phyloP scores from a whole-genome alignment of 176 grass and related monocot genomes.

The Stipa capillata region DNA sequence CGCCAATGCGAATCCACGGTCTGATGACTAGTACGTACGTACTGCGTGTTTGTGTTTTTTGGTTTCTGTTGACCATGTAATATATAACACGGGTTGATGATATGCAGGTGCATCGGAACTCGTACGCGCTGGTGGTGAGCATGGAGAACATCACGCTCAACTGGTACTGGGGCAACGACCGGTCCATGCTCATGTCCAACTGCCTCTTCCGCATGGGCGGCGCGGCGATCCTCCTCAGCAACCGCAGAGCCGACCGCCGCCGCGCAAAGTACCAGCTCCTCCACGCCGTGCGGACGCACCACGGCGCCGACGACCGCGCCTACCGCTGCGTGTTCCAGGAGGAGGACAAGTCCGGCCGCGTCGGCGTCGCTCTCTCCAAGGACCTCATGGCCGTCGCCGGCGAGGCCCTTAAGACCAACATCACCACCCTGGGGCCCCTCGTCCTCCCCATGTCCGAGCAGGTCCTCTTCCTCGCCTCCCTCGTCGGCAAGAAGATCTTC shows the following conservation, averaged over 20 bases:
- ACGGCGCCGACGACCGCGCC: slow-evolving; percentile 48
- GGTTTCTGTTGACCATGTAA: background rate
- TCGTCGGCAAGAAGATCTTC: slow-evolving; percentile 36
- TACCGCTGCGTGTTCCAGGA: slow-evolving; percentile 82
- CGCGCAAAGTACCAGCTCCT: slow-evolving; percentile 81
- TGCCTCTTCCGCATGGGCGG: slow-evolving; percentile 96
- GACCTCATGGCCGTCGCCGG: slow-evolving; percentile 91
- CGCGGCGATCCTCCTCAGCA: slow-evolving; percentile 72
- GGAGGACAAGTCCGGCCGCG: slow-evolving; percentile 35
- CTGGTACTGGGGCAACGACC: slow-evolving; percentile 93
- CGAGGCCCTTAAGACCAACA: slow-evolving; percentile 66
- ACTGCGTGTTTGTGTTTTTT: background rate
- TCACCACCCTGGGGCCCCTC: slow-evolving; percentile 75
- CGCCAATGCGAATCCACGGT: background rate
- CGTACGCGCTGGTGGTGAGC: slow-evolving; percentile 91
- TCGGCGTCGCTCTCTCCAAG: slow-evolving; percentile 71
- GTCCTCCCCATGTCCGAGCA: slow-evolving; percentile 89
- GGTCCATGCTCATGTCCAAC: slow-evolving; percentile 93
- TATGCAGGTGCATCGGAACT: slow-evolving; percentile 65
- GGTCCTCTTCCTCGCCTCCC: slow-evolving; percentile 55
- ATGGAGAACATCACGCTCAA: slow-evolving; percentile 98
- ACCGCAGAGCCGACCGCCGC: slow-evolving; percentile 30
- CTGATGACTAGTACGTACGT: background rate
- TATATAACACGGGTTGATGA: too few relatives aligned
- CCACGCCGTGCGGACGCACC: slow-evolving; percentile 79